A percentile compares a stretch with the other conserved stretches of the same genome.
Conservation (phyloP, 2,329 filamentous ascomycete species). For the Dothistroma pini region DNA sequence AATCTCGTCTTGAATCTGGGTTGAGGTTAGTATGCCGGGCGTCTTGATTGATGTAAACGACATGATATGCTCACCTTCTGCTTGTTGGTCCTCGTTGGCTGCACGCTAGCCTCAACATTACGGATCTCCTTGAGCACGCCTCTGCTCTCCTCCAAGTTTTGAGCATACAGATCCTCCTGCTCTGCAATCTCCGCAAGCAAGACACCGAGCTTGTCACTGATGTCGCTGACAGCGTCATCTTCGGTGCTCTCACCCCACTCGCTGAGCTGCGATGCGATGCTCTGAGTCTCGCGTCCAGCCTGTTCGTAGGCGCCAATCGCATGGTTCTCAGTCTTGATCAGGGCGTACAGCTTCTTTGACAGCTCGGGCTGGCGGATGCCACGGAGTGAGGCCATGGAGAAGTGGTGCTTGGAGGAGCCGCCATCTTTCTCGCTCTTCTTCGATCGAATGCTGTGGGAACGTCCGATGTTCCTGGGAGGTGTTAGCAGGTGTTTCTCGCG, state of each 20-base stretch:
- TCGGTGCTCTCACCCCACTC: conserved; percentile 94
- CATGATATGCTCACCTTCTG: conserved; percentile 54
- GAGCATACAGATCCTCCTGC: conserved; percentile 85
- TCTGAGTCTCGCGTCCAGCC: conserved; percentile 77
- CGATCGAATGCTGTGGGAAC: conserved; percentile 69
- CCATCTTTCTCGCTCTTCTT: conserved; percentile 46
- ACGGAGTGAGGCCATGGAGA: conserved; percentile 82
- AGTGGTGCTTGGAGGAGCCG: conserved; percentile 59
- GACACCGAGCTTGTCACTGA: conserved; percentile 94
- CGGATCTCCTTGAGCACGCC: conserved; percentile 82
- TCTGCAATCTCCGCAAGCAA: conserved; percentile 89
- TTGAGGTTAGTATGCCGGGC: background rate
- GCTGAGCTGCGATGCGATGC: conserved; percentile 84
- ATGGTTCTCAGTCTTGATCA: conserved; percentile 94
- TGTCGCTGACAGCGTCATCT: conserved; percentile 81
- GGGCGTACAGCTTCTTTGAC: conserved; percentile 78
- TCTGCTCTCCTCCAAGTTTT: conserved; percentile 81
- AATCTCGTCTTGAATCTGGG: conserved; percentile 79
- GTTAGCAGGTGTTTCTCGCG: conserved; percentile 3
- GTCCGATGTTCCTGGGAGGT: conserved; percentile 39
- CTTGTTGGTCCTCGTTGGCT: conserved; percentile 85
- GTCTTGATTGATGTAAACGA: background rate
- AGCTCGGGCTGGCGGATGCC: conserved; percentile 81
- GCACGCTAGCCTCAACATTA: conserved; percentile 92
- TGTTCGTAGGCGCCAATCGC: conserved; percentile 79